Conservation (phyloP, 2,329 filamentous ascomycete genomes). For the Aspergillus intermedius region DNA sequence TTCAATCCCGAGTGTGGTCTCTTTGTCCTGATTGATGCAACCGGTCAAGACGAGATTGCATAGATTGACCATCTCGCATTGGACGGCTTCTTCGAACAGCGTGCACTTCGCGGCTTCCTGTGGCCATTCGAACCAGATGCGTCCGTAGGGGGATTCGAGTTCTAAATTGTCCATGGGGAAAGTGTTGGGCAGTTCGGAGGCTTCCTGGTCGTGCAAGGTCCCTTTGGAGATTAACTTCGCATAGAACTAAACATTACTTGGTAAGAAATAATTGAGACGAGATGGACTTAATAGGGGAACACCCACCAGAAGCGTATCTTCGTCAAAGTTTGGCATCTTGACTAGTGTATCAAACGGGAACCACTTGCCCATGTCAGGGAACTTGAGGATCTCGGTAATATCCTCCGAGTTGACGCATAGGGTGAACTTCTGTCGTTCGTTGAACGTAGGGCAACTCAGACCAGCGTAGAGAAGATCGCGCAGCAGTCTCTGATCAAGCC, state of each 20-base stretch:
- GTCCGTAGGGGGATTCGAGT: slow-evolving; percentile 22
- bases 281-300: neutral
- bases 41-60: slow-evolving; percentile 16
- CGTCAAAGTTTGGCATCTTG: slow-evolving; percentile 16
- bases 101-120: slow-evolving; percentile 7
- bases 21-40: slow-evolving; percentile 10
- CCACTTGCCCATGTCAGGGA: slow-evolving; percentile 22
- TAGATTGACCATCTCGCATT: slow-evolving; percentile 17
- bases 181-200: slow-evolving; percentile 12
- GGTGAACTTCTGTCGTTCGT: slow-evolving; percentile 37
- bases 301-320: slow-evolving; percentile 23
- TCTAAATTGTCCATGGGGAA: slow-evolving; percentile 11
- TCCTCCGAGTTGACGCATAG: slow-evolving; percentile 24
- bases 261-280: neutral
- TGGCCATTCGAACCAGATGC: slow-evolving; percentile 24
- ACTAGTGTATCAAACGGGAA: slow-evolving; percentile 37
- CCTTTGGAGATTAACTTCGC: slow-evolving; percentile 19
- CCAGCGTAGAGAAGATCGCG: slow-evolving; percentile 35
- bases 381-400: slow-evolving; percentile 11
- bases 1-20: neutral
- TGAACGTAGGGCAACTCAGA: slow-evolving; percentile 38
- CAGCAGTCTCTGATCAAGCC: slow-evolving; percentile 34
- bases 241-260: slow-evolving; percentile 16
- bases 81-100: slow-evolving; percentile 17
- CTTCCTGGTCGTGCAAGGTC: slow-evolving; percentile 1